Base-by-base conservation (phyloP, 495 filamentous ascomycete species). In the Aspergillus affinis region DNA sequence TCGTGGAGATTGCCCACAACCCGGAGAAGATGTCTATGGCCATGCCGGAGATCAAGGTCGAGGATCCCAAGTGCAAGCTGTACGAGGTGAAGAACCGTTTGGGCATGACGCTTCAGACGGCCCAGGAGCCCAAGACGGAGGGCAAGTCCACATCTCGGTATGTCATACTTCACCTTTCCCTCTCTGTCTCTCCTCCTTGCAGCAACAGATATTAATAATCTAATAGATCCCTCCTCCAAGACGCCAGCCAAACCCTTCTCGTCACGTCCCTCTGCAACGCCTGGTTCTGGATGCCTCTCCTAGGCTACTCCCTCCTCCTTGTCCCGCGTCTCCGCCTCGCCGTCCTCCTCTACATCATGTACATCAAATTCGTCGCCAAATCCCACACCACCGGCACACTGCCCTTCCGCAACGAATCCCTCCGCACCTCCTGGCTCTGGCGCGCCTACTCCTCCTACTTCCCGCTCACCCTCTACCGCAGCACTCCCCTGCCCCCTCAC, bases 271-370 rank as follows among this genome's bases (percentile, higher is more conserved):
- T 62, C 30, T 58, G 65, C 46, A 70, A 65, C 45, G 58, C 61
- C 13, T 70, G 68, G 68, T 61, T 63, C 44, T 19, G 60, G 27
- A 54, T 70, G 17, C 68, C 68, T 0, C 0, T 63, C 0, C 18
- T 62, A 3, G 65, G 68, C 13, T 70, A 70, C 54, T 58, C 61
- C 0, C 56, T 67, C 9, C 61, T 70, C 0, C 57, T 70, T 0
- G 21, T 67, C 9, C 68, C 65, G 12, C 58, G 65, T 41, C 30
- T 70, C 23, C 60, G 68, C 7, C 20, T 65, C 21, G 9, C 65
- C 15, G 62, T 49, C 17, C 72, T 96, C 12, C 82, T 88, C 18
- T 96, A 96, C 67, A 83, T 93, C 48, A 73, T 96, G 54, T 88
- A 91, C 75, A 70, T 83, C 68, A 84, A 83, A 51, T 77, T 90